These are phyloP conservation scores for Ceratocystis destructans DNA, from an alignment of 2,329 filamentous ascomycete species.

Conservation along the genomic window DNA sequence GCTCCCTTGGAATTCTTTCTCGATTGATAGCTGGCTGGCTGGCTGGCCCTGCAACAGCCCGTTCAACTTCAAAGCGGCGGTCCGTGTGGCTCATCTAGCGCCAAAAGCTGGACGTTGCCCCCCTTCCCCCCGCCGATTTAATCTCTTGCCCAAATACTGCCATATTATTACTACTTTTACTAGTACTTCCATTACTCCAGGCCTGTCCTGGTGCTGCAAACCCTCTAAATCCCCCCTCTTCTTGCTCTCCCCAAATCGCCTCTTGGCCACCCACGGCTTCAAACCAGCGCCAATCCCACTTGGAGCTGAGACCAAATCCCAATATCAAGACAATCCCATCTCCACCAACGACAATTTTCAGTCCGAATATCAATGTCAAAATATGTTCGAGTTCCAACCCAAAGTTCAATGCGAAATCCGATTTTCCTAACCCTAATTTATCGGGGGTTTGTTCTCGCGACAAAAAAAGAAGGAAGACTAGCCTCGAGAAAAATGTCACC, in stretches of 20 bases:
- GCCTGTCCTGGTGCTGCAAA: no score
- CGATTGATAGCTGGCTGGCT: background rate
- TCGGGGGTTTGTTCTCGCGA: background rate
- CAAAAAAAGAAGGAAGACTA: background rate
- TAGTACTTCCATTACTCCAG: background rate
- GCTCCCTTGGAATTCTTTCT: background rate
- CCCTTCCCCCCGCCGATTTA: background rate
- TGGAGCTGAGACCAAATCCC: no score
- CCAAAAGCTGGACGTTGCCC: conserved; percentile 3
- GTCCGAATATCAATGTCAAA: no score
- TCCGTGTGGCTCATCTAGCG: conserved; percentile 8
- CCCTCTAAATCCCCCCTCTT: no score
- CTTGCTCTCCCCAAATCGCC: no score
- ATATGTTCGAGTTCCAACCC: no score
- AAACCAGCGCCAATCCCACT: no score
- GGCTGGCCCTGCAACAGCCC: background rate
- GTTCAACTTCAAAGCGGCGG: conserved; percentile 3
- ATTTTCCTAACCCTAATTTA: background rate
- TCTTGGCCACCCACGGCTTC: no score
- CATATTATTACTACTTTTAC: background rate
- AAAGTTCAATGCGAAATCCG: no score
- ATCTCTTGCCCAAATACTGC: background rate
- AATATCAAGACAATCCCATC: no score
- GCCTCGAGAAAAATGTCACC: background rate
- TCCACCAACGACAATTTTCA: no score